Percentiles rank a stretch among this genome's conserved stretches.
These are phyloP conservation scores for Zalerion maritima DNA, from an alignment of 495 filamentous ascomycete genomes.

Conservation along the genomic window DNA sequence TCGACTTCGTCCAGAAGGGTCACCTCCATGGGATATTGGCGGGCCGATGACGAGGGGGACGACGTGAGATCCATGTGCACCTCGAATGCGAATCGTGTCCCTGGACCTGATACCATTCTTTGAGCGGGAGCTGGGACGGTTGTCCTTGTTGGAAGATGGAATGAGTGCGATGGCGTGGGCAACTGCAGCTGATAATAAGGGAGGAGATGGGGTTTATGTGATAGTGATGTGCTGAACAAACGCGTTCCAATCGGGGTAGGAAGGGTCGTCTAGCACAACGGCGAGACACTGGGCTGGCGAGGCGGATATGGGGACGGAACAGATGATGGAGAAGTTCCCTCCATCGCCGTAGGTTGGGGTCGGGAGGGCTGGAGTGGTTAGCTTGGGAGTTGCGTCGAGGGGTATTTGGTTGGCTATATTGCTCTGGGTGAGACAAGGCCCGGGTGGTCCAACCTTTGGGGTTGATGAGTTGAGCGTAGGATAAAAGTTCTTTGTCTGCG, in stretches of 20 bases:
- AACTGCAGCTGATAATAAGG: neutral
- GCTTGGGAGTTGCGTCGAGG: too few species aligned
- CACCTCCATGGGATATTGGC: slow-evolving; percentile 12
- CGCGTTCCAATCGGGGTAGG: slow-evolving; percentile 22
- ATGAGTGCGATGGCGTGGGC: slow-evolving; percentile 1
- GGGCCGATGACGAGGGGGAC: slow-evolving; percentile 1
- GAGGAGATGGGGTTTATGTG: slow-evolving; percentile 5
- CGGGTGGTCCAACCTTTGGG: too few species aligned
- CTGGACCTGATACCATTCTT: too few species aligned
- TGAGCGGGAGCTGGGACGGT: slow-evolving; percentile 7
- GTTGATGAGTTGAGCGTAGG: too few species aligned
- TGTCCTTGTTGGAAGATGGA: neutral
- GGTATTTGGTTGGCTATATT: too few species aligned
- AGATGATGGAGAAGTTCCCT: slow-evolving; percentile 16
- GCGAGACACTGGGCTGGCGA: slow-evolving; percentile 13
- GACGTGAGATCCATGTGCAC: slow-evolving; percentile 13
- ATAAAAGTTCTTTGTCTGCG: too few species aligned
- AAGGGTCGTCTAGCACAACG: slow-evolving; percentile 11
- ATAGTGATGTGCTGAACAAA: slow-evolving; percentile 16
- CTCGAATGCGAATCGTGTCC: slow-evolving; percentile 18
- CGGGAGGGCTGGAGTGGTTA: too few species aligned
- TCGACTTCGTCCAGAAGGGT: slow-evolving; percentile 12
- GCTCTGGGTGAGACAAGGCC: too few species aligned
- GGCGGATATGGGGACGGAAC: slow-evolving; percentile 16
- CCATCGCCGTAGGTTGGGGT: slow-evolving; percentile 17